Percentiles rank a stretch among this genome's conserved stretches.
These are phyloP conservation scores for Penicillium paradoxum DNA, from an alignment of 495 filamentous ascomycete genomes.

Conservation along the genomic window DNA sequence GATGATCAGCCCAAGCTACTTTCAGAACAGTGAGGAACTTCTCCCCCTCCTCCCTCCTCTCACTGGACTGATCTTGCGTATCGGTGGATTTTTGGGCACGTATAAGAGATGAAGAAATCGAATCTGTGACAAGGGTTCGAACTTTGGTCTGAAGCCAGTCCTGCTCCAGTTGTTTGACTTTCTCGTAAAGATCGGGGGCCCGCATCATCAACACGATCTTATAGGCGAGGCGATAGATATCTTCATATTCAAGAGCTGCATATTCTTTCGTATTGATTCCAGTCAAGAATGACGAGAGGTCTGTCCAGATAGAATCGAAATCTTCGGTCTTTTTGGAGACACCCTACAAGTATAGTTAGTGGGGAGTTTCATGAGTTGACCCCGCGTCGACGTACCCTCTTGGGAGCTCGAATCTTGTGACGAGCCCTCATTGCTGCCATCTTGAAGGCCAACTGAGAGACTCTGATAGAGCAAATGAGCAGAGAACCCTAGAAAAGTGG, in stretches of 20 bases:
- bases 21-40: constrained; percentile 74
- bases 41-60: constrained; percentile 75
- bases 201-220: constrained; percentile 86
- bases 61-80: constrained; percentile 55
- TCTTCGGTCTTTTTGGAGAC: constrained; percentile 55
- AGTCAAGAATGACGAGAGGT: constrained; percentile 64
- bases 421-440: constrained; percentile 64
- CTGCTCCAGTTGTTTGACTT: constrained; percentile 73
- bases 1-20: constrained; percentile 80
- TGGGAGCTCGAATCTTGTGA: constrained; percentile 67
- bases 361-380: not conserved
- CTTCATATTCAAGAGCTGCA: constrained; percentile 86
- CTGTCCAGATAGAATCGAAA: constrained; percentile 77
- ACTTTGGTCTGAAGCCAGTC: constrained; percentile 70
- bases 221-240: constrained; percentile 93
- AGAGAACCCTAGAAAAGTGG: not conserved
- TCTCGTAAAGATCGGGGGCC: constrained; percentile 76
- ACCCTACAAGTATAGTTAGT: constrained; percentile 42
- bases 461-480: not conserved
- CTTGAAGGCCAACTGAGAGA: constrained; percentile 12
- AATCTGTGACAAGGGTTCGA: constrained; percentile 54
- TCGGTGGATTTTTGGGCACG: constrained; percentile 38
- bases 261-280: constrained; percentile 94
- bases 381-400: constrained; percentile 48
- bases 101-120: constrained; percentile 57